phyloP scores from a whole-genome alignment of 2,329 filamentous ascomycete genomes.

The Aureobasidium sp. region DNA sequence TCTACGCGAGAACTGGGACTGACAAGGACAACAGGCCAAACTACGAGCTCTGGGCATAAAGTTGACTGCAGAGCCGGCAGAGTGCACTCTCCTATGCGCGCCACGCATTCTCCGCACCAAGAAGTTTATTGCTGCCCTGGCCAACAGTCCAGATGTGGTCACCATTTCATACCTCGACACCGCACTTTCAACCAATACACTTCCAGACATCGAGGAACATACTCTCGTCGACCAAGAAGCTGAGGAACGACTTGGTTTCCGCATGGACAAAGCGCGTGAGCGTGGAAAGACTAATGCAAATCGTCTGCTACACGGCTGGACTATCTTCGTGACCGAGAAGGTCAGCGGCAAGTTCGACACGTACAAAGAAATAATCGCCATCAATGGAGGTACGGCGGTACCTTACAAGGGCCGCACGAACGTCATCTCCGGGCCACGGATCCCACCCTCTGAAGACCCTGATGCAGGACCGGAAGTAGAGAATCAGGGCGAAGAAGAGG shows the following conservation, averaged over 20 bases:
- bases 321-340: slow-evolving; percentile 75
- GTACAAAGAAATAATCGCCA: slow-evolving; percentile 76
- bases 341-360: slow-evolving; percentile 77
- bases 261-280: slow-evolving; percentile 58
- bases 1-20: neutral
- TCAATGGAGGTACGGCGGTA: slow-evolving; percentile 79
- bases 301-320: slow-evolving; percentile 65
- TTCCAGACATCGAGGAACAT: slow-evolving; percentile 60
- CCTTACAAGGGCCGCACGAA: slow-evolving; percentile 64
- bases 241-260: slow-evolving; percentile 65
- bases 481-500: slow-evolving; percentile 52
- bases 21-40: slow-evolving; percentile 52
- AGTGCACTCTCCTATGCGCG: slow-evolving; percentile 80
- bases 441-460: slow-evolving; percentile 49
- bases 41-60: slow-evolving; percentile 77
- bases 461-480: slow-evolving; percentile 49
- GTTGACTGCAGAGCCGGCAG: slow-evolving; percentile 67
- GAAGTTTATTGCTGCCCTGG: slow-evolving; percentile 86
- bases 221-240: slow-evolving; percentile 63
- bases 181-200: slow-evolving; percentile 58
- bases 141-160: slow-evolving; percentile 71
- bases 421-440: slow-evolving; percentile 42
- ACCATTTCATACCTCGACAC: slow-evolving; percentile 71
- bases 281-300: slow-evolving; percentile 71
- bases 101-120: slow-evolving; percentile 81